Base-by-base conservation (phyloP, 2,329 filamentous ascomycete genomes). In the Neonectria neomacrospora region DNA sequence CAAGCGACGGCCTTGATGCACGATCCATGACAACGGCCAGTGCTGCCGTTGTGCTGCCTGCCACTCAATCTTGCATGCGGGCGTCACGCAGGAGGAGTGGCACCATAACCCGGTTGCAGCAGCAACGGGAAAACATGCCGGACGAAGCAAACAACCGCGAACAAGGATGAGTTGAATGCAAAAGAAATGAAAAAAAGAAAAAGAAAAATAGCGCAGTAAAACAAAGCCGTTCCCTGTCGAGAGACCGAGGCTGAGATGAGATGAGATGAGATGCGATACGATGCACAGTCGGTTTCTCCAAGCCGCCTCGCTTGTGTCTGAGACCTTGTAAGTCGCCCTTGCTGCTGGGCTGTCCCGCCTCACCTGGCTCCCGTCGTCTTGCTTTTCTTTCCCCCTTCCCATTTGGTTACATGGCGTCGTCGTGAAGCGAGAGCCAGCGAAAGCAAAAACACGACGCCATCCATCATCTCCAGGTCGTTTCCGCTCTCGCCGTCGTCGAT, bases 351-450 rank as follows among this genome's bases (percentile, higher is more conserved):
- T 30, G 16, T 48, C 28, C 45, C 45, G 26, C 16, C 26, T 30
- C 16, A n/a, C 26, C 11, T 3, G 10, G 23, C 20, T 22, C 16
- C 23, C 16, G 10, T 14, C 28, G 28, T 8, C 5, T 58, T 58
- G 56, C 56, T 58, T 58, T 58, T 32, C 30, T 10, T 58, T 32
- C 30, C 16, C 20, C 20, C 42, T 41, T 34, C 14, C 12, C 14
- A 14, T 34, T 2, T 10, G 48, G 61, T 65, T 70, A 66, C 66
- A 63, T 61, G 48, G 48, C 60, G 56, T 67, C 44, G 22, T 50
- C 30, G 44, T 53, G 47, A 61, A 70, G 66, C 66, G 66, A 71
- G 62, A 7, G 16, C 54, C 45, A 53, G 54, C 48, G 48, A 54
- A 71, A 67, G 64, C 57, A 66, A 53, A 53, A 7, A n/a, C 48